These are phyloP conservation scores for Populus simonii DNA, from an alignment of 345 rosid species.

Conservation along the genomic window DNA sequence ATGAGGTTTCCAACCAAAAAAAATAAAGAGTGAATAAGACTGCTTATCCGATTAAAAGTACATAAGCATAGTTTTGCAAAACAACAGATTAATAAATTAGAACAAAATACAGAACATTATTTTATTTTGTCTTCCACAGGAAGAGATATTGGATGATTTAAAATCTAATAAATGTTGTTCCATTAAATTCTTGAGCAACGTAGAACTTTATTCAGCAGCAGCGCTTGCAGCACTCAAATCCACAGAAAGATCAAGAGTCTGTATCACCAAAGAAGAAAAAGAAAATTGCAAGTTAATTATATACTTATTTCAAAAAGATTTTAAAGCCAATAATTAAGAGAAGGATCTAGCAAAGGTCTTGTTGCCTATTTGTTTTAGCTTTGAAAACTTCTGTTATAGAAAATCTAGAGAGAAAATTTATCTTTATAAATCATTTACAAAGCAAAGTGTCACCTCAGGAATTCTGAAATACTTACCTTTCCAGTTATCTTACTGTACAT, in stretches of 20 bases:
- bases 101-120: not conserved
- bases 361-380: not conserved
- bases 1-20: too few species aligned
- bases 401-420: too few species aligned
- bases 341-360: not conserved
- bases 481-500: conserved; percentile 83
- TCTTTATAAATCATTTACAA: not conserved
- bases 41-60: not conserved
- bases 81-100: not conserved
- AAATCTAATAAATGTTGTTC: not conserved
- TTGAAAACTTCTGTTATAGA: too few species aligned
- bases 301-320: too few species aligned
- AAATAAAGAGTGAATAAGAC: too few species aligned
- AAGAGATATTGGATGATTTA: not conserved
- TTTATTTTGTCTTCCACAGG: not conserved
- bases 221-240: conserved; percentile 87
- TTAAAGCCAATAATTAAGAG: too few species aligned
- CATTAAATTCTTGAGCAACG: not conserved
- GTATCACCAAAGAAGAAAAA: conserved; percentile 2
- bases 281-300: too few species aligned
- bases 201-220: conserved; percentile 27
- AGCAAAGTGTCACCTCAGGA: not conserved
- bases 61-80: not conserved
- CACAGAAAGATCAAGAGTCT: conserved; percentile 73
- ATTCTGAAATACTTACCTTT: conserved; percentile 42